Evolutionary conservation across 2,329 filamentous ascomycete species (phyloP).

Genomic region (Clathrospora elynae): DNA sequence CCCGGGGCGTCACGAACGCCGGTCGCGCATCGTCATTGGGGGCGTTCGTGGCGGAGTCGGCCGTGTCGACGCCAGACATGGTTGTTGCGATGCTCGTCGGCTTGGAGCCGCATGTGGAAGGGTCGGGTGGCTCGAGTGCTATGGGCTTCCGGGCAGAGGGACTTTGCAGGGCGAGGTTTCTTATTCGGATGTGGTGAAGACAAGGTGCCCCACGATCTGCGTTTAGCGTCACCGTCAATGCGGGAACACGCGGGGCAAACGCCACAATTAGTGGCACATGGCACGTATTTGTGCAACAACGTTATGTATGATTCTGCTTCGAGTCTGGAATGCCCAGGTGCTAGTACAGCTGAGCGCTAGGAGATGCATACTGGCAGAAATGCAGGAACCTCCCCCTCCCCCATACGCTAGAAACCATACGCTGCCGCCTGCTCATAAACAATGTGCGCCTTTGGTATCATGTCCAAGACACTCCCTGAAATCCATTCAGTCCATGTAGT

Average conservation of each 20-base stretch:
- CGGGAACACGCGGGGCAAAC: constrained; percentile 18
- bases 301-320: constrained; percentile 1
- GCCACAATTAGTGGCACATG: constrained; percentile 3
- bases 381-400: not conserved
- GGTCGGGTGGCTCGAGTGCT: constrained; percentile 18
- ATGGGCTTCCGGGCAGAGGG: constrained; percentile 11
- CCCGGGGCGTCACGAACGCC: constrained; percentile 33
- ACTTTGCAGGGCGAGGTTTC: constrained; percentile 13
- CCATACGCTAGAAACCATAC: constrained; percentile 17
- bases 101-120: constrained; percentile 46
- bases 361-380: constrained; percentile 7
- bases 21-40: constrained; percentile 19
- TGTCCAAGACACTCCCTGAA: not conserved
- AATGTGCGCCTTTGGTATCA: constrained; percentile 8
- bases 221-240: constrained; percentile 17
- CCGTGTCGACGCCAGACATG: constrained; percentile 48
- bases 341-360: constrained; percentile 10
- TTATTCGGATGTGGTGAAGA: constrained; percentile 11
- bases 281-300: not conserved
- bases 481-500: not conserved
- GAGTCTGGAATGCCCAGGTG: constrained; percentile 2
- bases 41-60: constrained; percentile 32
- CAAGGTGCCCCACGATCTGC: constrained; percentile 15
- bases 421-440: constrained; percentile 15
- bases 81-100: constrained; percentile 40